phyloP scores from a whole-genome alignment of 2,329 filamentous ascomycete genomes.

The Mariannaea elegans region DNA sequence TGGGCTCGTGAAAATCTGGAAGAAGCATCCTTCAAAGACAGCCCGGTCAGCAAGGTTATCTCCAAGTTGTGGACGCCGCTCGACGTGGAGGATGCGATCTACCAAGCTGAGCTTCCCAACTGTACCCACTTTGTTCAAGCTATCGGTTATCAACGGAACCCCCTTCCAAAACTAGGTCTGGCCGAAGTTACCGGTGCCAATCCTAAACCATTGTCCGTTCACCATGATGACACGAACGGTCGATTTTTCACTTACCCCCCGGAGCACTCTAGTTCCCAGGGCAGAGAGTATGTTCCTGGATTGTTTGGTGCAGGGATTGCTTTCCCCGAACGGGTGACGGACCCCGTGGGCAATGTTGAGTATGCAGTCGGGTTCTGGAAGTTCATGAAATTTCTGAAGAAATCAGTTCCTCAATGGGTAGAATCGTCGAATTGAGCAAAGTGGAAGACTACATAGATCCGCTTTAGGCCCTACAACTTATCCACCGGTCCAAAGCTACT shows the following conservation, averaged over 20 bases:
- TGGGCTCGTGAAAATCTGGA: conserved; percentile 69
- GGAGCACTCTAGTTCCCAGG: neutral
- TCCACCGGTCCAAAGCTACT: too few species aligned
- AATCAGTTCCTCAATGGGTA: conserved; percentile 53
- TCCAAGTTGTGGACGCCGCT: conserved; percentile 55
- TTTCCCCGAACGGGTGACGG: conserved; percentile 67
- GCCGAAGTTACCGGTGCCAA: conserved; percentile 30
- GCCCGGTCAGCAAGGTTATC: conserved; percentile 56
- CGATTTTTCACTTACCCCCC: conserved; percentile 26
- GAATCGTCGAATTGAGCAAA: neutral
- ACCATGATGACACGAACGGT: conserved; percentile 46
- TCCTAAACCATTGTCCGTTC: conserved; percentile 54
- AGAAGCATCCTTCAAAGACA: conserved; percentile 54
- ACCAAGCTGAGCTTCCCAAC: conserved; percentile 54
- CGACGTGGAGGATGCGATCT: conserved; percentile 54
- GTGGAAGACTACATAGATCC: neutral
- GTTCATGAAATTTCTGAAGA: conserved; percentile 70
- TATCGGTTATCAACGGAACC: conserved; percentile 63
- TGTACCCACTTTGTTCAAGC: conserved; percentile 66
- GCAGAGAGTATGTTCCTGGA: conserved; percentile 54
- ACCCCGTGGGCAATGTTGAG: conserved; percentile 69
- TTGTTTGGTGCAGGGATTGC: conserved; percentile 71
- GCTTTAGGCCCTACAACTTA: neutral
- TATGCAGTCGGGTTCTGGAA: conserved; percentile 71
- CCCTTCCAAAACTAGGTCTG: conserved; percentile 57